Evolutionary conservation across 108 stramenopile genomes (phyloP).

Genomic region (Parmales sp.): DNA sequence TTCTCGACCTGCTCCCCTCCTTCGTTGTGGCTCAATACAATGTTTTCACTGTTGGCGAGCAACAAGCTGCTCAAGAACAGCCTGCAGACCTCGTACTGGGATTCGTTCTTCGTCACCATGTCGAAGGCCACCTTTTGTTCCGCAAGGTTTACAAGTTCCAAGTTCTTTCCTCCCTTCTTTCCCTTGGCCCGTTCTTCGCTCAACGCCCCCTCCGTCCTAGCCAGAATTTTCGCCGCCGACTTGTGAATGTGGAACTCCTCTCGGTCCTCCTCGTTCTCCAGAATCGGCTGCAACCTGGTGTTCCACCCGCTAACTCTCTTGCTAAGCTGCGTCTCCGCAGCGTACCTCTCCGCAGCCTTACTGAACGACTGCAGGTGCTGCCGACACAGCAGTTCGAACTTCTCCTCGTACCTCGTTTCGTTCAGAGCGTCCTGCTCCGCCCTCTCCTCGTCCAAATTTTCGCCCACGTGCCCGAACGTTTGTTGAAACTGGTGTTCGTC

Average conservation of each 20-base stretch:
- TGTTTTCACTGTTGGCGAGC: slow-evolving; percentile 83
- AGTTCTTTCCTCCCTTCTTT: slow-evolving; percentile 13
- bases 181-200: slow-evolving; percentile 5
- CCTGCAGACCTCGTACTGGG: slow-evolving; percentile 84
- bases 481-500: slow-evolving; percentile 32
- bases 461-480: slow-evolving; percentile 14
- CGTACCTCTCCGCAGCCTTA: slow-evolving; percentile 79
- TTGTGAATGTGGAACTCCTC: slow-evolving; percentile 81
- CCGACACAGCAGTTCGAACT: slow-evolving; percentile 86
- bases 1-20: too few species aligned
- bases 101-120: slow-evolving; percentile 25
- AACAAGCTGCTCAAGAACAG: slow-evolving; percentile 85
- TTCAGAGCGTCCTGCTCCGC: slow-evolving; percentile 25
- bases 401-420: slow-evolving; percentile 28
- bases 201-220: slow-evolving; percentile 19
- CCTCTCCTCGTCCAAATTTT: slow-evolving; percentile 1
- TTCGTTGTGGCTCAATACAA: slow-evolving; percentile 47
- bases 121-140: slow-evolving; percentile 38
- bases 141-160: background rate
- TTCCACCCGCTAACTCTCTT: slow-evolving; percentile 80
- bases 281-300: slow-evolving; percentile 63
- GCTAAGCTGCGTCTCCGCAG: slow-evolving; percentile 73
- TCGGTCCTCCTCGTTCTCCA: slow-evolving; percentile 73
- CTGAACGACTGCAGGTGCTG: slow-evolving; percentile 76
- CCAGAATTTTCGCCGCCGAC: slow-evolving; percentile 55